phyloP scores from a whole-genome alignment of 2,329 filamentous ascomycete species.

The Neofusicoccum umdonicola region DNA sequence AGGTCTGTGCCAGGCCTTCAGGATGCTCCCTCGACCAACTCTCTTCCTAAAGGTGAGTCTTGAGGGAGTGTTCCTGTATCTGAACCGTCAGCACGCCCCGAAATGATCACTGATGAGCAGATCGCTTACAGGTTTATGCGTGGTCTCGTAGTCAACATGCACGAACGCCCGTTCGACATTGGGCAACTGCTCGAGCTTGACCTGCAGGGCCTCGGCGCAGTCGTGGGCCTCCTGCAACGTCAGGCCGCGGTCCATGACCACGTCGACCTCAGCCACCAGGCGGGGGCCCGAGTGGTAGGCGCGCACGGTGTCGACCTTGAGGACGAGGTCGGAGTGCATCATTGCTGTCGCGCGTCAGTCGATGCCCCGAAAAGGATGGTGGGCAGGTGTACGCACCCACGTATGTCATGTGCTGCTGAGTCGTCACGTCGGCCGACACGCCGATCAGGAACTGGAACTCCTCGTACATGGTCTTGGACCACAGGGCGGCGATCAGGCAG shows the following conservation, averaged over 20 bases:
- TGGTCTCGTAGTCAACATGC: background rate
- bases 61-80: background rate
- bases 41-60: background rate
- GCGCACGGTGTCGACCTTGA: slow-evolving; percentile 89
- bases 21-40: too few species aligned
- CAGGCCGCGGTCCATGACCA: slow-evolving; percentile 77
- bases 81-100: background rate
- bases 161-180: slow-evolving; percentile 64
- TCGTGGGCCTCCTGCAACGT: slow-evolving; percentile 80
- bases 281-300: slow-evolving; percentile 88
- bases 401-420: slow-evolving; percentile 92
- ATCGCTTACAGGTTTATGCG: background rate
- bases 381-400: slow-evolving; percentile 42
- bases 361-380: too few species aligned
- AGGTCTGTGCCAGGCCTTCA: too few species aligned
- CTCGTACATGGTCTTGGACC: slow-evolving; percentile 79
- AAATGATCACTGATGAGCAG: too few species aligned
- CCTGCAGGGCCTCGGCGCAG: slow-evolving; percentile 88
- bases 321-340: slow-evolving; percentile 80
- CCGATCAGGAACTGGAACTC: slow-evolving; percentile 93
- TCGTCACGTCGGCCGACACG: slow-evolving; percentile 78
- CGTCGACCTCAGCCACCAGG: slow-evolving; percentile 91
- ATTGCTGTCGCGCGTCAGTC: slow-evolving; percentile 42
- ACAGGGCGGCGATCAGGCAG: slow-evolving; percentile 72
- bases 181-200: slow-evolving; percentile 87